phyloP scores from a whole-genome alignment of 129 eudicot species.

The Heracleum sosnowskyi region DNA sequence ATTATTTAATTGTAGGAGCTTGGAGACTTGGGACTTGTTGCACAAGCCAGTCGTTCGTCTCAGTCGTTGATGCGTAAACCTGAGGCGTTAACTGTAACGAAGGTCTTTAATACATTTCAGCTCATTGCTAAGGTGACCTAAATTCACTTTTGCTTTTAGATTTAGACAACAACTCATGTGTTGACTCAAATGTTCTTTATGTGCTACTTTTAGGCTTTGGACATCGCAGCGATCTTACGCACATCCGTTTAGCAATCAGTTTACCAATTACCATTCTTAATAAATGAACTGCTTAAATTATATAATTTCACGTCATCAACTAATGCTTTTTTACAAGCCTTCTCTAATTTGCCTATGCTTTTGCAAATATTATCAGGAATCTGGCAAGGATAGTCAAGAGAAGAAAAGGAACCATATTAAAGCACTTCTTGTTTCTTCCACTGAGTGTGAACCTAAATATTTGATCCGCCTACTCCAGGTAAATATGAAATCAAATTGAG shows the following conservation, averaged over 20 bases:
- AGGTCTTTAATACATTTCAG: constrained; percentile 74
- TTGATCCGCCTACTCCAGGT: constrained; percentile 94
- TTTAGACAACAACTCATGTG: not conserved
- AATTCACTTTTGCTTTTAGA: not conserved
- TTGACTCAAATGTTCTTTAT: not conserved
- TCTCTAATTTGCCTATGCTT: not conserved
- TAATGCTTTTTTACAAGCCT: not conserved
- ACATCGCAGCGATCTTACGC: not conserved
- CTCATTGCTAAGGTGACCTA: constrained; percentile 65
- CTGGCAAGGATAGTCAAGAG: constrained; percentile 82
- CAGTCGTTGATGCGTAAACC: constrained; percentile 78
- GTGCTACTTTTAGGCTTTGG: not conserved
- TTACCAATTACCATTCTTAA: not conserved
- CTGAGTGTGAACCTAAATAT: constrained; percentile 85
- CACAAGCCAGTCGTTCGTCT: constrained; percentile 73
- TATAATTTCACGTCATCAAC: not conserved
- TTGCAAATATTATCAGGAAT: constrained; percentile 38
- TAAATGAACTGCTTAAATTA: not conserved
- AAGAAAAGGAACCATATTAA: constrained; percentile 80
- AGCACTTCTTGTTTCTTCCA: constrained; percentile 81
- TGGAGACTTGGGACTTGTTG: constrained; percentile 94
- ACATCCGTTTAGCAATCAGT: not conserved
- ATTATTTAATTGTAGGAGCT: constrained; percentile 38
- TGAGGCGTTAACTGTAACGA: constrained; percentile 58
- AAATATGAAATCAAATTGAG: not conserved